Evolutionary conservation across 352 stramenopile species (phyloP), one percentile per base, ranked within the genome.

Genomic region (Pythium guiyangense): DNA sequence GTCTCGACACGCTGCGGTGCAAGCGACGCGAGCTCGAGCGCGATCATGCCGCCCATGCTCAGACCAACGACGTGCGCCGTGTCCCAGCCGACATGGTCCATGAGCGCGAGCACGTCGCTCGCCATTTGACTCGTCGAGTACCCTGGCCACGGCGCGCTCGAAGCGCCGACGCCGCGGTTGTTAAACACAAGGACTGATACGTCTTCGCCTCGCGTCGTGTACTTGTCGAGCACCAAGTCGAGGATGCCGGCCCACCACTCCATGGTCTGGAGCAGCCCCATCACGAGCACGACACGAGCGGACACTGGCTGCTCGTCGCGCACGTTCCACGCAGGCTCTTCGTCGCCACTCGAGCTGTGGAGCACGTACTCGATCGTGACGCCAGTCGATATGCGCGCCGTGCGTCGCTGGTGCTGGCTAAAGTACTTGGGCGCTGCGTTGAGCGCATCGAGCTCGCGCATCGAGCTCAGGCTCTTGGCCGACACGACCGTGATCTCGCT

Each of bases 101-200:
- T 37, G 31, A 37, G 31, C 6, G 31, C 31, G 31, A 37, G 31
- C 31, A 67, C 43, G 29, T 2, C 29, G 49, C 10, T 31, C n/a
- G 31, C 11, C 49, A 35, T 45, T 35, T 31, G 31, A 1, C 49
- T 54, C 17, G 51, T 59, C 18, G 29, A 34, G 62, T 87, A 64
- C 34, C 83, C 57, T 8, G 69, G 66, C 52, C 87, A 86, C 0
- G 79, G 68, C 34, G 66, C 63, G 49, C 86, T 77, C 6, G 73
- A 73, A 48, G 49, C 51, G 58, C 70, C 71, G 18, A 64, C 52
- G n/a, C 73, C 73, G 49, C 73, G 70, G 57, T 83, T 83, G 55
- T 83, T 69, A 10, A 84, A 71, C 12, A 57, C 73, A 27, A 84
- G 43, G 22, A 84, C 56, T 39, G 72, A 52, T 34, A 78, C 52